Evolutionary conservation across 768 basidiomycete genomes (phyloP).

Genomic region (Lentinula sp.): DNA sequence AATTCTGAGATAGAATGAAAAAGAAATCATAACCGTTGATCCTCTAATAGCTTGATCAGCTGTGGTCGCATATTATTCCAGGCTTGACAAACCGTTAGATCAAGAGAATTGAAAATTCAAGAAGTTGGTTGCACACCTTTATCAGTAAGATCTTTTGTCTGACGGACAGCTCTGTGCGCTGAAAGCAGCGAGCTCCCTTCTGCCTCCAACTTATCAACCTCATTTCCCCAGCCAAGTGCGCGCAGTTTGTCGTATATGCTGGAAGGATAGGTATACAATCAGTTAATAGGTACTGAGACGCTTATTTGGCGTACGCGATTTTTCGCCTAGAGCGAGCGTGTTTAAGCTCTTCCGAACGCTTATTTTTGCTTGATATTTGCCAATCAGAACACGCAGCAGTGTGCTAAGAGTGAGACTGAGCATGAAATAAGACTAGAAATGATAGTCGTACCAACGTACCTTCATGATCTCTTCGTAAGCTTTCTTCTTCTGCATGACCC

Average conservation of each 20-base stretch:
- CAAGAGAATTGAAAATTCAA: neutral
- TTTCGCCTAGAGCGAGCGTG: neutral
- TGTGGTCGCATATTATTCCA: neutral
- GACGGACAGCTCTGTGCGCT: neutral
- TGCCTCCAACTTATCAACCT: neutral
- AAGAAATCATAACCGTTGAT: neutral
- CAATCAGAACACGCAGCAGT: neutral
- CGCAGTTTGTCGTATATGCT: conserved; percentile 1
- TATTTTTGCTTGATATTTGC: neutral
- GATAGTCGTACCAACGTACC: neutral
- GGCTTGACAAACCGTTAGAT: neutral
- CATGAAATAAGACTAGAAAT: neutral
- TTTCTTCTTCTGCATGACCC: neutral
- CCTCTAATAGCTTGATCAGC: neutral
- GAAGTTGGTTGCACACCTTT: neutral
- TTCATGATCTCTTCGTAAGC: neutral
- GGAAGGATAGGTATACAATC: neutral
- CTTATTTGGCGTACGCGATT: neutral
- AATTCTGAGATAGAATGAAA: neutral
- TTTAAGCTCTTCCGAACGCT: conserved; percentile 1
- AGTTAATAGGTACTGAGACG: neutral
- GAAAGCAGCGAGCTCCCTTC: neutral
- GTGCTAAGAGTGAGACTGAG: neutral
- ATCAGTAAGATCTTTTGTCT: conserved; percentile 3
- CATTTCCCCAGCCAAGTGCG: conserved; percentile 1